These are phyloP conservation scores for Rhodotorula toruloides DNA, from an alignment of 768 basidiomycete genomes.

Conservation along the genomic window DNA sequence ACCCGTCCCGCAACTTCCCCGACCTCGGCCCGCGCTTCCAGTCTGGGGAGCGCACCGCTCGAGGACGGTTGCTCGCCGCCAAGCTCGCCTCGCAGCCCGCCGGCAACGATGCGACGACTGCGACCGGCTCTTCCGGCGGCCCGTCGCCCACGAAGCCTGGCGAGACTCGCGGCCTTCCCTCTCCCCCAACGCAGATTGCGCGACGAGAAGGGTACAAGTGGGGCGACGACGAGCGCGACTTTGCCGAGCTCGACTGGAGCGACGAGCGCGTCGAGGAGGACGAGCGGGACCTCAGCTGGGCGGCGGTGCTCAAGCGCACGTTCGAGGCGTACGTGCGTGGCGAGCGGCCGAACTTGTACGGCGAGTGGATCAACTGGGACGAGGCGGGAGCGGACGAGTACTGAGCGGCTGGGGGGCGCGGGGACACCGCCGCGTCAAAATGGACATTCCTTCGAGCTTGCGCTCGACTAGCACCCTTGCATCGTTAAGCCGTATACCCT, in stretches of 20 bases:
- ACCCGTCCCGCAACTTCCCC: slow-evolving; percentile 87
- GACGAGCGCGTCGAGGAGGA: slow-evolving; percentile 49
- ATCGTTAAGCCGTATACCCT: too few relatives aligned
- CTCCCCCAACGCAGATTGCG: too few relatives aligned
- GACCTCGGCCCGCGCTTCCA: slow-evolving; percentile 78
- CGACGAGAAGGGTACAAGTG: slow-evolving; percentile 35
- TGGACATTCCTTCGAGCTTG: too few relatives aligned
- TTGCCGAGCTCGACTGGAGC: slow-evolving; percentile 31
- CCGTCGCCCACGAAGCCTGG: slow-evolving; percentile 18
- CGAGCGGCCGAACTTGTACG: slow-evolving; percentile 77
- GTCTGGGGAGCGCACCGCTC: slow-evolving; percentile 66
- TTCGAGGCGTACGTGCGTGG: slow-evolving; percentile 89
- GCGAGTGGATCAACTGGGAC: slow-evolving; percentile 33
- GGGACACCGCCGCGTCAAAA: too few relatives aligned
- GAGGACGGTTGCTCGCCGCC: slow-evolving; percentile 44
- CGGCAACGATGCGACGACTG: not conserved
- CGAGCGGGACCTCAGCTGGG: slow-evolving; percentile 80
- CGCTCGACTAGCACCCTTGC: too few relatives aligned
- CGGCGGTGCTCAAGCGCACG: slow-evolving; percentile 86
- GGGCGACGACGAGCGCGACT: slow-evolving; percentile 40
- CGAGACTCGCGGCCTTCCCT: not conserved
- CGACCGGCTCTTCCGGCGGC: not conserved
- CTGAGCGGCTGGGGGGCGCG: too few relatives aligned
- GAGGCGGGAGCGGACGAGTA: too few relatives aligned
- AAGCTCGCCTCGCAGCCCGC: slow-evolving; percentile 9